These are phyloP conservation scores for Citrullus colocynthis DNA, from an alignment of 306 rosid species.

Conservation along the genomic window DNA sequence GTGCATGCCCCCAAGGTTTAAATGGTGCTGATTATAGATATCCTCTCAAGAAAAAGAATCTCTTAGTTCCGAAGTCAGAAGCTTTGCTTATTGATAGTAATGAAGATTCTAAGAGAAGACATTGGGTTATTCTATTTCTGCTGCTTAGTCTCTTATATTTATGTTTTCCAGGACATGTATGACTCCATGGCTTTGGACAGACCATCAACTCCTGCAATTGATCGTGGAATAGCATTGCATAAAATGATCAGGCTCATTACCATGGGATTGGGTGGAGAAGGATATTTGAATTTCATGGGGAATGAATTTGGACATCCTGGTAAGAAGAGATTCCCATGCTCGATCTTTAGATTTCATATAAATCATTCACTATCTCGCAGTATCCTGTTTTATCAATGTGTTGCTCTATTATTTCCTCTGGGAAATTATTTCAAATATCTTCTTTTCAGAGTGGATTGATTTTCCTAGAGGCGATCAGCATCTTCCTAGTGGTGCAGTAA, in stretches of 20 bases:
- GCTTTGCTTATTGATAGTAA: background rate
- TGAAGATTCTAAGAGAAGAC: background rate
- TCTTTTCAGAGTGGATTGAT: slow-evolving; percentile 87
- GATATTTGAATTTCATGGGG: slow-evolving; percentile 96
- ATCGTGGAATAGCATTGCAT: slow-evolving; percentile 96
- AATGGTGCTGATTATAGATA: background rate
- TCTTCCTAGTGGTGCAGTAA: slow-evolving; percentile 45
- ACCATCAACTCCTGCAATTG: slow-evolving; percentile 70
- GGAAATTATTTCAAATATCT: slow-evolving; percentile 9
- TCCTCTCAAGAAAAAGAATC: background rate
- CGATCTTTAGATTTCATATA: background rate
- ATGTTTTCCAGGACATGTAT: slow-evolving; percentile 83
- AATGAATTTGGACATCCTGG: slow-evolving; percentile 99
- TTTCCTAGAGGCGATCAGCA: slow-evolving; percentile 81
- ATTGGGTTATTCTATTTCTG: background rate
- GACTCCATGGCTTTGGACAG: slow-evolving; percentile 82
- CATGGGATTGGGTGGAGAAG: slow-evolving; percentile 94
- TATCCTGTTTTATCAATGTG: background rate
- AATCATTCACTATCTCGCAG: background rate
- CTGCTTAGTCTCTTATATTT: slow-evolving; percentile 7
- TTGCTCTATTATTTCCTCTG: background rate
- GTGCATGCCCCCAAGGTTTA: background rate
- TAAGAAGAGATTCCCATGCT: slow-evolving; percentile 26
- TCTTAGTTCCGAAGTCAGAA: background rate
- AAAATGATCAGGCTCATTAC: slow-evolving; percentile 98